Evolutionary conservation across 768 basidiomycete genomes (phyloP).

Genomic region (Rhodotorula diobovata): DNA sequence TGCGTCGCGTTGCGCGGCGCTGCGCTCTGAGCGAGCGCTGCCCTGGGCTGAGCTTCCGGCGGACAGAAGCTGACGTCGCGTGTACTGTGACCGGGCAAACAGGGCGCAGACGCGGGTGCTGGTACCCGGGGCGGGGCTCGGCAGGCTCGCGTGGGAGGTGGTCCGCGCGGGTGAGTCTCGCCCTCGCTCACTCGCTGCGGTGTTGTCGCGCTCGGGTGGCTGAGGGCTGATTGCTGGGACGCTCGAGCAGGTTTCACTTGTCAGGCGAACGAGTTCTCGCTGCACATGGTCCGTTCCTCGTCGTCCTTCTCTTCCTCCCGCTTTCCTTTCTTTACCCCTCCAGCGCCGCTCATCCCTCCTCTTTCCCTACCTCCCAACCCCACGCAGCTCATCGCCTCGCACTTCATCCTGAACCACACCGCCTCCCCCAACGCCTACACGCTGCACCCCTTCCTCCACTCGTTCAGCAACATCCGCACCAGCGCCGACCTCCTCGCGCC

Average conservation of each 20-base stretch:
- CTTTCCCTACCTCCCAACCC: too few species aligned
- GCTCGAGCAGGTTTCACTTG: conserved; percentile 72
- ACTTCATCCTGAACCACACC: conserved; percentile 80
- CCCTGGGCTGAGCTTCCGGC: too few species aligned
- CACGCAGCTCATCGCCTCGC: conserved; percentile 65
- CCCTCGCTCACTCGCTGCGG: background rate
- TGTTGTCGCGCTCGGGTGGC: background rate
- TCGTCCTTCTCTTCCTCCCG: too few species aligned
- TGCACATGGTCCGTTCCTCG: conserved; percentile 65
- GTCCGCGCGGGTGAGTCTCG: conserved; percentile 63
- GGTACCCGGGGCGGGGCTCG: conserved; percentile 85
- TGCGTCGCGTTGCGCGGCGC: background rate
- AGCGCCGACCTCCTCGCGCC: conserved; percentile 61
- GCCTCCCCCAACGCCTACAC: conserved; percentile 63
- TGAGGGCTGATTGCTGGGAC: too few species aligned
- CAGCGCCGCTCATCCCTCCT: too few species aligned
- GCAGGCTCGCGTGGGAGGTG: conserved; percentile 80
- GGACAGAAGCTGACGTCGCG: background rate
- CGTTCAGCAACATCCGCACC: conserved; percentile 74
- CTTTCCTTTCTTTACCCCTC: too few species aligned
- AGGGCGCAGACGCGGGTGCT: conserved; percentile 66
- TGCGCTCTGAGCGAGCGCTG: too few species aligned
- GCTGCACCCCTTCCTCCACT: conserved; percentile 84
- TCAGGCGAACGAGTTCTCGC: conserved; percentile 93
- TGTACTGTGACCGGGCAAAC: background rate